These are phyloP conservation scores for Spizellomyces punctatus DNA, from an alignment of 192 early-diverging fungal species.

Conservation along the genomic window DNA sequence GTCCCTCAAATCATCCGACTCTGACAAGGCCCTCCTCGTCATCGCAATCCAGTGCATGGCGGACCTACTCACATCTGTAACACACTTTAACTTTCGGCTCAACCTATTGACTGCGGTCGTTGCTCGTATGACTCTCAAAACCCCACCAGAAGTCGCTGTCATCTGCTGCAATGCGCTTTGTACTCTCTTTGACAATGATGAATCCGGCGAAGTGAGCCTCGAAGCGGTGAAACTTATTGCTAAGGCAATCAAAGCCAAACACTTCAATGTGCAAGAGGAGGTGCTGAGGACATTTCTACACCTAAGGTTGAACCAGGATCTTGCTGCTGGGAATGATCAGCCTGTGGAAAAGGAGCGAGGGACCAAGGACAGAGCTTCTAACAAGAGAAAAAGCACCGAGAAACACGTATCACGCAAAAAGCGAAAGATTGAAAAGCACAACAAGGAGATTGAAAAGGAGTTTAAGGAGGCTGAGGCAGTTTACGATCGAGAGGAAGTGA, in stretches of 20 bases:
- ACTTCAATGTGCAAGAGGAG: conserved; percentile 63
- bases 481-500: conserved; percentile 79
- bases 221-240: conserved; percentile 86
- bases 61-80: conserved; percentile 74
- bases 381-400: conserved; percentile 46
- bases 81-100: conserved; percentile 95
- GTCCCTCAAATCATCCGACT: conserved; percentile 9
- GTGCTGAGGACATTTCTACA: conserved; percentile 79
- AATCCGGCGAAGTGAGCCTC: conserved; percentile 80
- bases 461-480: conserved; percentile 91
- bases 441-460: conserved; percentile 73
- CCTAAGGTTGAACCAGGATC: conserved; percentile 82
- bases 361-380: conserved; percentile 31
- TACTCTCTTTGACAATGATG: conserved; percentile 81
- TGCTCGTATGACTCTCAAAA: conserved; percentile 68
- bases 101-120: conserved; percentile 87
- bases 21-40: conserved; percentile 31
- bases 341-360: conserved; percentile 9
- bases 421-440: conserved; percentile 73
- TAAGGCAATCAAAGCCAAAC: conserved; percentile 80
- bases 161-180: conserved; percentile 77
- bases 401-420: conserved; percentile 53
- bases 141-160: conserved; percentile 63
- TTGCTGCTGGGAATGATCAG: conserved; percentile 49
- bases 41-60: conserved; percentile 83